Conservation (phyloP, 176 grass and related monocot genomes). For the Triticum dicoccoides region DNA sequence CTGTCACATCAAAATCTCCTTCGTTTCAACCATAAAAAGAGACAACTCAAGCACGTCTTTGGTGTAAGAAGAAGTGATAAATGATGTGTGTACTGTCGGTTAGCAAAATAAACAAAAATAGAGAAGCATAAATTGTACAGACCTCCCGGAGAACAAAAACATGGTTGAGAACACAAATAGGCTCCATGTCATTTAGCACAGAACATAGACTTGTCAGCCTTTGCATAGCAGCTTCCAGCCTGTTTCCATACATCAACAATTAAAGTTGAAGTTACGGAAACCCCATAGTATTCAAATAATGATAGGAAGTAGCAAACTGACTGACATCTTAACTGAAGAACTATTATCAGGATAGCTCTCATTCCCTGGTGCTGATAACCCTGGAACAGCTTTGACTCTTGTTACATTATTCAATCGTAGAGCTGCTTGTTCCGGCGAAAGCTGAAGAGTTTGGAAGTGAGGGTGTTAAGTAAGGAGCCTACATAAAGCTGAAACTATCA, state of each 20-base stretch:
- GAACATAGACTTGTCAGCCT: constrained; percentile 97
- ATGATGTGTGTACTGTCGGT: not conserved
- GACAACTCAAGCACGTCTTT: not conserved
- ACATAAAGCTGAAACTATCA: not conserved
- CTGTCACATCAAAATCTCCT: not conserved
- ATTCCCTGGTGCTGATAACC: constrained; percentile 75
- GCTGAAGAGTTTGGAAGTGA: constrained; percentile 47
- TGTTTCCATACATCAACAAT: constrained; percentile 48
- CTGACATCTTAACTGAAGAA: constrained; percentile 95
- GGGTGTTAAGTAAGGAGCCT: not conserved
- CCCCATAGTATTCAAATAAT: constrained; percentile 11
- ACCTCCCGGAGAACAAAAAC: constrained; percentile 99
- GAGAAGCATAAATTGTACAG: constrained; percentile 21
- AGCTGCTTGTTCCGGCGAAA: constrained; percentile 97
- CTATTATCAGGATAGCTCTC: constrained; percentile 97
- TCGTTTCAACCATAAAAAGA: constrained; percentile 13
- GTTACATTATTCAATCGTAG: constrained; percentile 71
- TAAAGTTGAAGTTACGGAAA: constrained; percentile 32
- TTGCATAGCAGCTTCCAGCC: constrained; percentile 98
- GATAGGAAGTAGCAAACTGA: constrained; percentile 19
- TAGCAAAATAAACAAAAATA: not conserved
- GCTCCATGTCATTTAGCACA: constrained; percentile 99
- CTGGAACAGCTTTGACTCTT: constrained; percentile 70
- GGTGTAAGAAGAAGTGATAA: not conserved
- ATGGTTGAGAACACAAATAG: constrained; percentile 98